Percentiles rank a stretch among this genome's conserved stretches.
Conservation (phyloP, 164 flowering plant genomes). For the Vitis labrusca region DNA sequence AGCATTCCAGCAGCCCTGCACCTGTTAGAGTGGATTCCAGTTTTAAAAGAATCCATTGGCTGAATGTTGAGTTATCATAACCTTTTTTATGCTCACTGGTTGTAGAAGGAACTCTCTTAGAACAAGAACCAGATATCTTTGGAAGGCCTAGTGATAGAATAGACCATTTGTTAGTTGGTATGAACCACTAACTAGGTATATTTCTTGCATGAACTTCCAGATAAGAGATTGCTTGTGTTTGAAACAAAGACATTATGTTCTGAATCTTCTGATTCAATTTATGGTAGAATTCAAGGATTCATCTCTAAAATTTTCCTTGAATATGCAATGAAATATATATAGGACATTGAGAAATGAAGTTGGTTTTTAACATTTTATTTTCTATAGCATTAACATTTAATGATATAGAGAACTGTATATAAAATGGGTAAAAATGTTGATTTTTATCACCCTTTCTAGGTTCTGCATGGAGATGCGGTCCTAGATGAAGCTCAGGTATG, state of each 20-base stretch:
- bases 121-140: not conserved
- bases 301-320: not conserved
- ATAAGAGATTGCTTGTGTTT: not conserved
- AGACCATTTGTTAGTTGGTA: not conserved
- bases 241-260: not conserved
- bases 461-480: conserved; percentile 98
- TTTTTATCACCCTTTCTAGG: conserved; percentile 40
- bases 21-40: too few relatives aligned
- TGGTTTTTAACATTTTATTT: not conserved
- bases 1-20: not conserved
- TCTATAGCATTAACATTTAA: not conserved
- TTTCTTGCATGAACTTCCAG: not conserved
- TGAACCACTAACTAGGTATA: not conserved
- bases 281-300: not conserved
- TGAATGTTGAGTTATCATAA: not conserved
- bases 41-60: not conserved
- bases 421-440: not conserved
- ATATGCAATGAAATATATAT: not conserved
- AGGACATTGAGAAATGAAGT: not conserved
- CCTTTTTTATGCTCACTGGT: not conserved
- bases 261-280: not conserved
- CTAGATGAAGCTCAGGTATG: conserved; percentile 69
- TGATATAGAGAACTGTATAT: not conserved
- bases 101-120: not conserved
- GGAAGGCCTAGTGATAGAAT: not conserved